Evolutionary conservation across 331 rosid genomes (phyloP), one percentile per base, ranked within the genome.

Genomic region (Rosa hybrid): DNA sequence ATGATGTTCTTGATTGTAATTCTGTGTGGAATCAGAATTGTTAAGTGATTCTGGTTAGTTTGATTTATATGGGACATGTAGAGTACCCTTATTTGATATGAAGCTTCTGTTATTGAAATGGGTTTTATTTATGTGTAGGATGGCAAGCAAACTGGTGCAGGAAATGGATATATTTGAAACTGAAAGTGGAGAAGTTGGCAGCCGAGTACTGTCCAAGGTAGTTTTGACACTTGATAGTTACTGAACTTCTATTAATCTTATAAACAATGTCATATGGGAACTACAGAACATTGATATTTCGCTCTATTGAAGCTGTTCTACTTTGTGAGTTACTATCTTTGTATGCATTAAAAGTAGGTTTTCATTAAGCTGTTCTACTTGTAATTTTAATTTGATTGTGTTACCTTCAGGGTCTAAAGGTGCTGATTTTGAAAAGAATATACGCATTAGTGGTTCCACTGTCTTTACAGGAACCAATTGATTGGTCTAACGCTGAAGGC

Each of bases 131-230:
- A 38, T 74, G 77, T 84, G 83, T 82, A 94, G 97, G 98, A 85
- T 92, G 90, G 98, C 97, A 38, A 77, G 54, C 34, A 30, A 30
- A 30, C 80, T 94, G 97, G 98, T 94, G 98, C 92, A 92, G 97
- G 78, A 94, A 92, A 86, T 94, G 96, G 77, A 85, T 92, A 78
- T 90, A 92, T 87, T 84, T 94, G 83, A 92, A 90, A 73, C 98
- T 97, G 10, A 89, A 90, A 80, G 78, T 94, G 90, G 96, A 91
- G 87, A 93, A 90, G 86, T 73, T 91, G 90, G 94, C 96, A 20
- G 94, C 91, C 25, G 94, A 89, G 17, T 91, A 84, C 75, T 77
- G 82, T 86, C 91, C 94, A 51, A 89, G 98, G 93, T 90, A 76
- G 87, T 68, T 30, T 16, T 45, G 3, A 73, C n/a, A n/a, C 13